phyloP scores from a whole-genome alignment of 208 protist species.

The Lotmaria passim region DNA sequence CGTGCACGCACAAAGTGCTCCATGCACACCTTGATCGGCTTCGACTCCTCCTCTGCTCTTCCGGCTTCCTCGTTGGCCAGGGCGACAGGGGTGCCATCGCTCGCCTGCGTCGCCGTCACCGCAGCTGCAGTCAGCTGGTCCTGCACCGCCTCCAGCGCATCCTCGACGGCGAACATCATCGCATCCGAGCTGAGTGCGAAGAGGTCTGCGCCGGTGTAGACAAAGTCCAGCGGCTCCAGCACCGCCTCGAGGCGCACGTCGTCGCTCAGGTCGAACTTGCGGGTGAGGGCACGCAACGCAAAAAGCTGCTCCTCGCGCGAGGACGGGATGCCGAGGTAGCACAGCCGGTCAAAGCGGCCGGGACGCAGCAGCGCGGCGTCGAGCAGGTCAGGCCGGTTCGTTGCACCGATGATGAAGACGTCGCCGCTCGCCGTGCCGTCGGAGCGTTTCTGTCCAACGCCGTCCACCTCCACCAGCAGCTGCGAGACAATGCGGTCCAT shows the following conservation, averaged over 20 bases:
- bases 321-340: slow-evolving; percentile 86
- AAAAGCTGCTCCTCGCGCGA: slow-evolving; percentile 83
- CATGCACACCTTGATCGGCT: slow-evolving; percentile 65
- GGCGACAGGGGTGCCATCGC: neutral
- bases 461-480: slow-evolving; percentile 92
- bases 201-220: slow-evolving; percentile 96
- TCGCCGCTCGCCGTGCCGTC: slow-evolving; percentile 80
- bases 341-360: slow-evolving; percentile 90
- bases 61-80: neutral
- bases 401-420: slow-evolving; percentile 93
- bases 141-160: slow-evolving; percentile 60
- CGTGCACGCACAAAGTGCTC: slow-evolving; percentile 77
- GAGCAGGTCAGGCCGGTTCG: slow-evolving; percentile 92
- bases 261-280: slow-evolving; percentile 76
- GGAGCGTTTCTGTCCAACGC: slow-evolving; percentile 73
- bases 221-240: slow-evolving; percentile 67
- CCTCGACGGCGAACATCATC: slow-evolving; percentile 94
- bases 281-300: slow-evolving; percentile 76
- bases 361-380: slow-evolving; percentile 93
- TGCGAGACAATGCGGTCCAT: slow-evolving; percentile 96
- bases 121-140: slow-evolving; percentile 2
- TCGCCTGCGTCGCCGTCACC: neutral
- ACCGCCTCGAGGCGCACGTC: slow-evolving; percentile 73
- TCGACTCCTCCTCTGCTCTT: slow-evolving; percentile 24
- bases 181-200: slow-evolving; percentile 95